A percentile compares a stretch with the other conserved stretches of the same genome.
Evolutionary conservation across 495 filamentous ascomycete species (phyloP).

Genomic region (Penicillium alfredii): DNA sequence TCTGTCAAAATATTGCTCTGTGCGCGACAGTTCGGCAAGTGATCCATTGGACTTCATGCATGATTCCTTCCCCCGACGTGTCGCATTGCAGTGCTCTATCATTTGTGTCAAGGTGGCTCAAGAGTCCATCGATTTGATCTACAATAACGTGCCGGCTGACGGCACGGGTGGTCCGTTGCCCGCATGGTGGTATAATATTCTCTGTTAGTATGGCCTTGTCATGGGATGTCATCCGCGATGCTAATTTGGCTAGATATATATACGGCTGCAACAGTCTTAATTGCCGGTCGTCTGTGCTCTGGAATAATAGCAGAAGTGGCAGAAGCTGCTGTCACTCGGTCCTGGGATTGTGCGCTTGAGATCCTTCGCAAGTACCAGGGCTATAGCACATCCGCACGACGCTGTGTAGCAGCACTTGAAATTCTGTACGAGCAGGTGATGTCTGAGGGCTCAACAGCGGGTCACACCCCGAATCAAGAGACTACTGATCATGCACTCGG

Average conservation of each 20-base stretch:
- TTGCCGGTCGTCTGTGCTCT: conserved; percentile 30
- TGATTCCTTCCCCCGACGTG: conserved; percentile 33
- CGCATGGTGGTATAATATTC: conserved; percentile 40
- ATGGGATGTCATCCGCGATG: not conserved
- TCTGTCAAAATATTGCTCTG: conserved; percentile 32
- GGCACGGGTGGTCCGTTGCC: conserved; percentile 32
- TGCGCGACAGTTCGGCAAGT: conserved; percentile 17
- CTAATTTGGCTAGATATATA: conserved; percentile 24
- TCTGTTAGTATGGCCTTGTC: conserved; percentile 19
- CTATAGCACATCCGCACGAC: conserved; percentile 30
- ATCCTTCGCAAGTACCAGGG: conserved; percentile 32
- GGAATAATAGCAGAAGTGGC: conserved; percentile 26
- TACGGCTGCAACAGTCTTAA: conserved; percentile 35
- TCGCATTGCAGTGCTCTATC: conserved; percentile 34
- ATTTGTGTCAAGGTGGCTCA: conserved; percentile 36
- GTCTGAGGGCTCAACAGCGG: conserved; percentile 11
- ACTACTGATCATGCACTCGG: not conserved
- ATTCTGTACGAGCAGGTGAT: conserved; percentile 34
- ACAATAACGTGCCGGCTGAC: conserved; percentile 28
- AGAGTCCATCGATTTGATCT: conserved; percentile 31
- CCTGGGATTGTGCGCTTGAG: conserved; percentile 30
- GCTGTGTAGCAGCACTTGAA: conserved; percentile 35
- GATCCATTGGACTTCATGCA: conserved; percentile 21
- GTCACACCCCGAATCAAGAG: conserved; percentile 1
- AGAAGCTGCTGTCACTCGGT: conserved; percentile 20